Evolutionary conservation across 2,329 filamentous ascomycete genomes (phyloP).

Genomic region (Cercospora brassicicola): DNA sequence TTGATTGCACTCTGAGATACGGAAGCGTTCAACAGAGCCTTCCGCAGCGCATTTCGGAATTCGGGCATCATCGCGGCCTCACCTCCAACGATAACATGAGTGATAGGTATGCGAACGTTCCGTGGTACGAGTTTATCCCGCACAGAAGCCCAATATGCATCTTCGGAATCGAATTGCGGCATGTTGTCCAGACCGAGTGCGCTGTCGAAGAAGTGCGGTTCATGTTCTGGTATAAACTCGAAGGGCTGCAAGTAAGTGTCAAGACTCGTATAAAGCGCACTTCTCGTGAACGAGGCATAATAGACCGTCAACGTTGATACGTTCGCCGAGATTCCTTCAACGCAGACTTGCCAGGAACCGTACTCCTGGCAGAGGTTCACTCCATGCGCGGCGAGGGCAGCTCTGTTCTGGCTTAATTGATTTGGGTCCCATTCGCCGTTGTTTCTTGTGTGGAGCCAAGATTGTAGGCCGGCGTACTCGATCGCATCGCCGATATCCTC

Average conservation of each 20-base stretch:
- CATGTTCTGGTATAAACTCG: neutral
- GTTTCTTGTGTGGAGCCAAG: neutral
- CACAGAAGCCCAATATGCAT: neutral
- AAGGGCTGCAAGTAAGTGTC: slow-evolving; percentile 1
- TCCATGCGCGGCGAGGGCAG: neutral
- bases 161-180: neutral
- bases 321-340: neutral
- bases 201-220: neutral
- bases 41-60: neutral
- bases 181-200: neutral
- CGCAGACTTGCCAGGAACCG: neutral
- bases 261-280: neutral
- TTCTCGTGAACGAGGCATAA: neutral
- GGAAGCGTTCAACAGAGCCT: neutral
- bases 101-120: neutral
- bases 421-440: neutral
- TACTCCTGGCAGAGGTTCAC: neutral
- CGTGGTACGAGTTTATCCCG: neutral
- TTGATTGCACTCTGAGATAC: neutral
- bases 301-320: neutral
- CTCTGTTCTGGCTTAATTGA: neutral
- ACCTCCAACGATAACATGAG: neutral
- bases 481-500: neutral
- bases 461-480: neutral
- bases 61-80: neutral